Evolutionary conservation across 2,329 filamentous ascomycete species (phyloP).

Genomic region (Metarhizium guizhouense): DNA sequence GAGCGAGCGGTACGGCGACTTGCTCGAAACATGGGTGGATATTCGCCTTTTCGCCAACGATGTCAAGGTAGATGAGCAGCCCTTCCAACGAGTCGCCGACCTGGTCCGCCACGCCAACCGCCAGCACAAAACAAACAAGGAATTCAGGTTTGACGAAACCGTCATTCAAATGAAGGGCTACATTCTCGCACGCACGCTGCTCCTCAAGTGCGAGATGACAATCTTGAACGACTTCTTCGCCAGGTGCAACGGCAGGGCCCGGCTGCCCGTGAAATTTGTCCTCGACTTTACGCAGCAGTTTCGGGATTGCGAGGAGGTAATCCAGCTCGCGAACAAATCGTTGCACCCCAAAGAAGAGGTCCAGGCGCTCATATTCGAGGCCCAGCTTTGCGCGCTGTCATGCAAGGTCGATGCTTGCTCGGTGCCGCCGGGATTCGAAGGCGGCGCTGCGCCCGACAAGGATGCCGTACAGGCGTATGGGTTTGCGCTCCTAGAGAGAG

Average conservation of each 20-base stretch:
- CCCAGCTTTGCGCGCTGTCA: constrained; percentile 17
- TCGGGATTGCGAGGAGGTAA: constrained; percentile 29
- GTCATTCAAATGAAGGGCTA: constrained; percentile 25
- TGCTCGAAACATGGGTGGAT: constrained; percentile 3
- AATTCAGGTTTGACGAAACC: constrained; percentile 27
- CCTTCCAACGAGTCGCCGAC: constrained; percentile 36
- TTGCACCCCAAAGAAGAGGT: constrained; percentile 33
- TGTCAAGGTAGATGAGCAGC: constrained; percentile 37
- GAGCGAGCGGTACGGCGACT: background rate
- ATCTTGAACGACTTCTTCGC: constrained; percentile 33
- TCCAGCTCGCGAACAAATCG: constrained; percentile 24
- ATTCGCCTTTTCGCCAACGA: constrained; percentile 10
- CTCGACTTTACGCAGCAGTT: constrained; percentile 23
- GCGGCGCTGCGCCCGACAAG: background rate
- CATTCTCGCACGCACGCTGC: constrained; percentile 34
- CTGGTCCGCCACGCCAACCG: constrained; percentile 31
- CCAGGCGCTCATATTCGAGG: constrained; percentile 42
- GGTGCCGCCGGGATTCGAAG: background rate
- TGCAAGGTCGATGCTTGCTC: background rate
- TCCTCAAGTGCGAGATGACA: constrained; percentile 38
- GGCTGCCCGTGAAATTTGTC: constrained; percentile 3
- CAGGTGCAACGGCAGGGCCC: constrained; percentile 5
- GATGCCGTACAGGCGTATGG: constrained; percentile 1
- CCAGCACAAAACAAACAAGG: constrained; percentile 11
- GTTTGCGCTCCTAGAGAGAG: constrained; percentile 10